These are phyloP conservation scores for Pseudoperonospora humuli DNA, from an alignment of 352 stramenopile species.

Conservation along the genomic window DNA sequence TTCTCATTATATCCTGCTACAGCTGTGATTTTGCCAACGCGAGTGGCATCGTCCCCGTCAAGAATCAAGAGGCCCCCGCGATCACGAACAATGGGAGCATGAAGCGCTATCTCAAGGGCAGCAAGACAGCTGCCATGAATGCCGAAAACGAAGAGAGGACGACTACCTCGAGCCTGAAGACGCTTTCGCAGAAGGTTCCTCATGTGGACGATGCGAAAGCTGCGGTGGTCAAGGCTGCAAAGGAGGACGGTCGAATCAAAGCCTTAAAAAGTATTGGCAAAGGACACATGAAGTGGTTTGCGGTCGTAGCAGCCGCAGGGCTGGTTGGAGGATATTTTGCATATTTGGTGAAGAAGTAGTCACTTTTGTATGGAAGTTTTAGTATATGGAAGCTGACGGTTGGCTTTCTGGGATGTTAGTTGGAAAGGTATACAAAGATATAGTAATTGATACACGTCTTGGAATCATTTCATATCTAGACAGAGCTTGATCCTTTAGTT, in stretches of 20 bases:
- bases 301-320: constrained; percentile 9
- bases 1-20: constrained; percentile 2
- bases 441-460: too few relatives aligned
- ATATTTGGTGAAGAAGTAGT: constrained; percentile 11
- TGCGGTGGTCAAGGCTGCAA: not conserved
- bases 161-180: not conserved
- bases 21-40: not conserved
- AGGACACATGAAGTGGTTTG: constrained; percentile 5
- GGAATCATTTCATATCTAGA: too few relatives aligned
- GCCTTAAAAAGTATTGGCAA: constrained; percentile 2
- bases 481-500: too few relatives aligned
- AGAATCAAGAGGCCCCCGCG: not conserved
- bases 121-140: not conserved
- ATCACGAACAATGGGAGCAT: not conserved
- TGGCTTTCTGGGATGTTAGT: too few relatives aligned
- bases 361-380: too few relatives aligned
- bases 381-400: too few relatives aligned
- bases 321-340: constrained; percentile 10
- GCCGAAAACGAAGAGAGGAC: constrained; percentile 1
- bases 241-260: not conserved
- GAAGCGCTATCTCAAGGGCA: not conserved
- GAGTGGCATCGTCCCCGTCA: not conserved
- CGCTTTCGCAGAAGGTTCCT: not conserved
- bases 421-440: too few relatives aligned
- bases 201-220: not conserved